phyloP scores from a whole-genome alignment of 805 yeast species.

The Wickerhamomyces canadensis region DNA sequence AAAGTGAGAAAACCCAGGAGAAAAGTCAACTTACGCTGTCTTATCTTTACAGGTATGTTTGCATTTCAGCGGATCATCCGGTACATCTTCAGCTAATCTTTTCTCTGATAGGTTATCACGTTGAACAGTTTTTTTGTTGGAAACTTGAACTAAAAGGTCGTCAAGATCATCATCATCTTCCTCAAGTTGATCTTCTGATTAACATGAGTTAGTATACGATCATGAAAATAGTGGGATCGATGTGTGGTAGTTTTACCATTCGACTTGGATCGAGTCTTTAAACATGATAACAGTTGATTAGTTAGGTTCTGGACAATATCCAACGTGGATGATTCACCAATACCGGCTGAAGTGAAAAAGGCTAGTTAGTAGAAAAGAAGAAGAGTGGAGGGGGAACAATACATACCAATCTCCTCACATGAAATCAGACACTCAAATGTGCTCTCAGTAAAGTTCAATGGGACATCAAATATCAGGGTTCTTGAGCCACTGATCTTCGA shows the following conservation, averaged over 20 bases:
- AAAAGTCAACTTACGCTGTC: conserved; percentile 11
- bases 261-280: background rate
- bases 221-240: conserved; percentile 2
- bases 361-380: too few relatives aligned
- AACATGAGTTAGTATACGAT: conserved; percentile 5
- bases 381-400: too few relatives aligned
- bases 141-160: conserved; percentile 21
- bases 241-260: conserved; percentile 2
- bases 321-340: conserved; percentile 12
- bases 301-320: conserved; percentile 2
- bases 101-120: too few relatives aligned
- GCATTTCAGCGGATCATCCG: conserved; percentile 30
- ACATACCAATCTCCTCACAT: conserved; percentile 34
- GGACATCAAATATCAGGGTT: conserved; percentile 24
- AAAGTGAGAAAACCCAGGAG: too few relatives aligned
- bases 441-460: conserved; percentile 16
- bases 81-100: too few relatives aligned
- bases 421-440: conserved; percentile 25
- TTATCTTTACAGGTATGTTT: conserved; percentile 38
- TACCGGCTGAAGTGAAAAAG: conserved; percentile 26
- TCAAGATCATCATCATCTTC: conserved; percentile 26
- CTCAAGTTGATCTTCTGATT: conserved; percentile 13
- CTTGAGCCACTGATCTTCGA: conserved; percentile 21
- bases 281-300: background rate
- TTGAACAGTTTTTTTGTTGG: conserved; percentile 3